These are phyloP conservation scores for Flagelloscypha sp. DNA, from an alignment of 768 basidiomycete genomes.

Conservation along the genomic window DNA sequence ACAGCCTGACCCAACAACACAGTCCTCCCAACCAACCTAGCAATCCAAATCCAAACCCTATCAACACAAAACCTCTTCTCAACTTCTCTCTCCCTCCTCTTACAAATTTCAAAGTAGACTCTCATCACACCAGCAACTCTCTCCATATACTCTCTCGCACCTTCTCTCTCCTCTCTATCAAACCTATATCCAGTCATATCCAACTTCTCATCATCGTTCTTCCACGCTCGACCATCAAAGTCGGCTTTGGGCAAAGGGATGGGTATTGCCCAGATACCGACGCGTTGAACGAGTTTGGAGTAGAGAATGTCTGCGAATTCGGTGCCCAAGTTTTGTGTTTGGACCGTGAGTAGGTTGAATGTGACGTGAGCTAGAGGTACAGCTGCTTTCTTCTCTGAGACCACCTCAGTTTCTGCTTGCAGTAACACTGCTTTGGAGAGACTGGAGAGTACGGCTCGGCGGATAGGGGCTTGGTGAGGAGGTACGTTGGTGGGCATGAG, in stretches of 20 bases:
- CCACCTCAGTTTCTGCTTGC: slow-evolving; percentile 91
- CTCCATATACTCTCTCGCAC: slow-evolving; percentile 47
- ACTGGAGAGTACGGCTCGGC: slow-evolving; percentile 68
- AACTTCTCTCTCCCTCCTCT: slow-evolving; percentile 32
- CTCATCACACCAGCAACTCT: slow-evolving; percentile 77
- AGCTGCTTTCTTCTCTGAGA: slow-evolving; percentile 80
- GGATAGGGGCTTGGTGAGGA: slow-evolving; percentile 18
- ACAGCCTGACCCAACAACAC: slow-evolving; percentile 47
- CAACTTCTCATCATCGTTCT: slow-evolving; percentile 24
- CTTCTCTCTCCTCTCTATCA: slow-evolving; percentile 42
- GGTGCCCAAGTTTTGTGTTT: slow-evolving; percentile 38
- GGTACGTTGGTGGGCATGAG: slow-evolving; percentile 21
- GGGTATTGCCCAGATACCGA: slow-evolving; percentile 85
- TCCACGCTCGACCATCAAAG: slow-evolving; percentile 40
- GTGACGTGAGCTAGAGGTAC: slow-evolving; percentile 74
- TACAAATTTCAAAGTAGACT: slow-evolving; percentile 75
- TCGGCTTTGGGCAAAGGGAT: slow-evolving; percentile 46
- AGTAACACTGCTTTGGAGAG: slow-evolving; percentile 80
- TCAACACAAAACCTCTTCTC: slow-evolving; percentile 50
- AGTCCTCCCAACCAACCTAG: slow-evolving; percentile 48
- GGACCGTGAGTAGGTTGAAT: slow-evolving; percentile 58
- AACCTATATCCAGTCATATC: slow-evolving; percentile 53
- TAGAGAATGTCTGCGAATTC: slow-evolving; percentile 72
- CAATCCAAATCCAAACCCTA: slow-evolving; percentile 66
- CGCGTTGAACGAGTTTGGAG: slow-evolving; percentile 76